Evolutionary conservation across 371 early-diverging fungal genomes (phyloP).

Genomic region (Saksenaea vasiformis): DNA sequence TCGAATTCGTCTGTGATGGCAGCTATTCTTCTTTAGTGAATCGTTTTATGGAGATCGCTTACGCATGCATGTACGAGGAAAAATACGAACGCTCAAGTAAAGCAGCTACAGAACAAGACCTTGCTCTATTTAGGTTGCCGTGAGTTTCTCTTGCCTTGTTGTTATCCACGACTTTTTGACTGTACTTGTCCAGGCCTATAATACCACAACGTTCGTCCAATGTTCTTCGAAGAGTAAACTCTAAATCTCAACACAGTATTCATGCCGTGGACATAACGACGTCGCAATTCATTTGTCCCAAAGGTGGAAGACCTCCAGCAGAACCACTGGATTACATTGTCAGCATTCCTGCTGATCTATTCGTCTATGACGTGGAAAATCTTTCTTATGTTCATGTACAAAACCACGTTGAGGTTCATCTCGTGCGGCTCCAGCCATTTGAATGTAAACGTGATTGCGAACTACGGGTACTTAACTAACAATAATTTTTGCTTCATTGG

Average conservation of each 20-base stretch:
- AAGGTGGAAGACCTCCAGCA: background rate
- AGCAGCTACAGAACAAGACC: too few relatives aligned
- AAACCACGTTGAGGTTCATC: slow-evolving; percentile 40
- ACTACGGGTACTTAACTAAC: too few relatives aligned
- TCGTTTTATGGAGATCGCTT: too few relatives aligned
- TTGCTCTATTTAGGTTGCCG: too few relatives aligned
- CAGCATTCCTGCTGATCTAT: slow-evolving; percentile 12
- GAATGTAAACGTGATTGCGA: too few relatives aligned
- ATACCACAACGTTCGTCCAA: slow-evolving; percentile 43
- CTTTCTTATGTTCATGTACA: slow-evolving; percentile 10
- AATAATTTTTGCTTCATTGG: background rate
- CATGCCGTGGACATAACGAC: background rate
- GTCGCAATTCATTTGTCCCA: background rate
- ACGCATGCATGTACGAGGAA: too few relatives aligned
- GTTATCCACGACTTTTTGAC: background rate
- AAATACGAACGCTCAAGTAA: too few relatives aligned
- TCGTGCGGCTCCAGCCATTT: slow-evolving; percentile 16
- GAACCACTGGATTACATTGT: background rate
- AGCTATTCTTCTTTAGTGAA: too few relatives aligned
- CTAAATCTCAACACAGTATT: background rate
- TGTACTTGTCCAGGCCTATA: slow-evolving; percentile 32
- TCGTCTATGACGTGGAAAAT: slow-evolving; percentile 6
- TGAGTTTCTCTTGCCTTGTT: too few relatives aligned
- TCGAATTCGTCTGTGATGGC: slow-evolving; percentile 50
- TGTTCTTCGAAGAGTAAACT: background rate